A percentile compares a stretch with the other conserved stretches of the same genome.
phyloP scores from a whole-genome alignment of 768 basidiomycete species.

The Lentinus brumalis region DNA sequence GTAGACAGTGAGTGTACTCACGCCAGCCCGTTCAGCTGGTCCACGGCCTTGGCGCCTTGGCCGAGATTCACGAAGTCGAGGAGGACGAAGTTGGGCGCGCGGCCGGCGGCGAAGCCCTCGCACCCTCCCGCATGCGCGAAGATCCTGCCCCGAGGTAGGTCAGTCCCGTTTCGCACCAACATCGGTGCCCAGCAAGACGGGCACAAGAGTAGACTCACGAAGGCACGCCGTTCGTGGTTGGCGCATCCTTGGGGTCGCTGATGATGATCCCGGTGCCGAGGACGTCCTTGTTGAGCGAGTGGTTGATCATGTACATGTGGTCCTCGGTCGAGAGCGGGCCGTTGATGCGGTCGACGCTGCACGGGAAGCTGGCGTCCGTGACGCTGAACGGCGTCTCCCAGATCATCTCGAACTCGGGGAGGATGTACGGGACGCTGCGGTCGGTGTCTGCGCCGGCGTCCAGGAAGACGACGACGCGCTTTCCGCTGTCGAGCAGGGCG shows the following conservation, averaged over 20 bases:
- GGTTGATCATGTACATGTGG: slow-evolving; percentile 63
- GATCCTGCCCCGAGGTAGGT: slow-evolving; percentile 38
- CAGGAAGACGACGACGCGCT: slow-evolving; percentile 63
- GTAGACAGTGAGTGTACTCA: slow-evolving; percentile 5
- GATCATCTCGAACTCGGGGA: slow-evolving; percentile 61
- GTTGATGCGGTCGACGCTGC: slow-evolving; percentile 50
- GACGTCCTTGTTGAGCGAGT: slow-evolving; percentile 50
- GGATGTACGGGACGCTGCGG: slow-evolving; percentile 47
- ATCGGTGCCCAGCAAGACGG: background rate
- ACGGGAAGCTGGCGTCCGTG: slow-evolving; percentile 53
- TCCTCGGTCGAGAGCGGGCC: slow-evolving; percentile 51
- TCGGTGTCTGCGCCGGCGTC: slow-evolving; percentile 45
- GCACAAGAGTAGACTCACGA: slow-evolving; percentile 24
- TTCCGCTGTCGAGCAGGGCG: slow-evolving; percentile 59
- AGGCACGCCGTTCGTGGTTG: slow-evolving; percentile 33
- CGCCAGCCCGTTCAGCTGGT: slow-evolving; percentile 45
- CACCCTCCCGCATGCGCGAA: slow-evolving; percentile 48
- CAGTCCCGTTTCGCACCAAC: slow-evolving; percentile 35
- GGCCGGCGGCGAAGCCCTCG: slow-evolving; percentile 42
- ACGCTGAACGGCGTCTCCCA: slow-evolving; percentile 61
- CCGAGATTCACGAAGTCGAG: slow-evolving; percentile 56
- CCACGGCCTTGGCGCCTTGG: slow-evolving; percentile 44
- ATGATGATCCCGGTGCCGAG: slow-evolving; percentile 30
- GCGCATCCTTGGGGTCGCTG: slow-evolving; percentile 29
- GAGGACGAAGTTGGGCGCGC: slow-evolving; percentile 54